Conservation (phyloP, 768 basidiomycete genomes). For the Tephrocybe sp. region DNA sequence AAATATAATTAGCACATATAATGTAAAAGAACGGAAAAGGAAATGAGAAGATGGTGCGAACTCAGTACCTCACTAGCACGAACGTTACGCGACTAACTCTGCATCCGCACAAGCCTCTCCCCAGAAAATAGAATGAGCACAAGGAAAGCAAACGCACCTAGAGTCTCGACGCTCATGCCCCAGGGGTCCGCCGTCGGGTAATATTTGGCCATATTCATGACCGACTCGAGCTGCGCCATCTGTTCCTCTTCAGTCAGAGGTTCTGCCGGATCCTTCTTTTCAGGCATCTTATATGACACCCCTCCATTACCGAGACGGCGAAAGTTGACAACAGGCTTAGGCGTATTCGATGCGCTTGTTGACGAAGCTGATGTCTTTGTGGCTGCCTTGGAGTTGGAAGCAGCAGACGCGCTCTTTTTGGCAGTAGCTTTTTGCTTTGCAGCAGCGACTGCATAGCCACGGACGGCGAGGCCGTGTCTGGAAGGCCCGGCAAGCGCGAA, state of each 20-base stretch:
- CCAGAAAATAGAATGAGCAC: not conserved
- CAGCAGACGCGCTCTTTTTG: not conserved
- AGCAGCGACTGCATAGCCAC: conserved; percentile 9
- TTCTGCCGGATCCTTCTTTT: conserved; percentile 12
- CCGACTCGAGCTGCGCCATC: conserved; percentile 33
- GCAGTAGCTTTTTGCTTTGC: conserved; percentile 13
- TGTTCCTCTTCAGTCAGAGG: conserved; percentile 28
- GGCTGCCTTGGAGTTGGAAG: not conserved
- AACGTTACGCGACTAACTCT: no score
- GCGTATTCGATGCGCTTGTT: not conserved
- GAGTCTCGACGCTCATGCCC: conserved; percentile 36
- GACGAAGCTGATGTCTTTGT: not conserved
- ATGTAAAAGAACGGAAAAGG: not conserved
- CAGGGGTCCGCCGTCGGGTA: conserved; percentile 39
- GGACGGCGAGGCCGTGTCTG: conserved; percentile 1
- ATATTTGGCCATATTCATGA: conserved; percentile 29
- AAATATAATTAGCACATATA: conserved; percentile 1
- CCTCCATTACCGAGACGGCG: not conserved
- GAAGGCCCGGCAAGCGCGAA: conserved; percentile 10
- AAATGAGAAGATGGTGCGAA: not conserved
- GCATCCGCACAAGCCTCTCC: no score
- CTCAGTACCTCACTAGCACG: not conserved
- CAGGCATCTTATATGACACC: conserved; percentile 8
- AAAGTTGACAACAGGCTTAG: not conserved
- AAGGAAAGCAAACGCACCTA: conserved; percentile 29